These are phyloP conservation scores for Naegleria fowleri DNA, from an alignment of 208 protist genomes.

Conservation along the genomic window DNA sequence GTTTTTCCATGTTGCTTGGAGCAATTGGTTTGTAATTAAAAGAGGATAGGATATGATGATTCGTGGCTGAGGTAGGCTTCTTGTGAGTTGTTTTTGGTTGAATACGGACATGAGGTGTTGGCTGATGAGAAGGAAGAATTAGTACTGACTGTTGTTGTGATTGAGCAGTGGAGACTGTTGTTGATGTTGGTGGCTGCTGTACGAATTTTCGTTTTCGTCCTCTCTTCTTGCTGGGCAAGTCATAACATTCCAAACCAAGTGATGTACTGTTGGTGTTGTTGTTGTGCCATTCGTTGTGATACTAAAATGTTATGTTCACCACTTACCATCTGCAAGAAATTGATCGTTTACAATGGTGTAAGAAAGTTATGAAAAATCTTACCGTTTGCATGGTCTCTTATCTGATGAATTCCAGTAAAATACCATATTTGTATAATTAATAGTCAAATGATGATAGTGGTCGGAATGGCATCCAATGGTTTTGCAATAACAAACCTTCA, in stretches of 20 bases:
- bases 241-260: conserved; percentile 6
- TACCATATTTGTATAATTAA: too few species aligned
- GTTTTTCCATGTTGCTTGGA: background rate
- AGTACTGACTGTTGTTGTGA: background rate
- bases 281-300: background rate
- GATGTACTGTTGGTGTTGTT: background rate
- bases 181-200: background rate
- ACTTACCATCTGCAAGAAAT: too few species aligned
- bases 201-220: conserved; percentile 22
- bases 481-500: background rate
- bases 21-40: background rate
- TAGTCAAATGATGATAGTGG: too few species aligned
- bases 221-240: conserved; percentile 15
- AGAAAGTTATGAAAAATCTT: background rate
- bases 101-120: background rate
- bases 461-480: too few species aligned
- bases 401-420: too few species aligned
- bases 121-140: background rate
- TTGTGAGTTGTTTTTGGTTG: background rate
- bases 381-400: conserved; percentile 23
- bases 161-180: background rate
- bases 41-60: background rate
- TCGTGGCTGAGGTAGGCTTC: background rate
- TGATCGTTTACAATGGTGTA: too few species aligned
- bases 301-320: too few species aligned